phyloP scores from a whole-genome alignment of 108 stramenopile species.

The Nitzschia palea region DNA sequence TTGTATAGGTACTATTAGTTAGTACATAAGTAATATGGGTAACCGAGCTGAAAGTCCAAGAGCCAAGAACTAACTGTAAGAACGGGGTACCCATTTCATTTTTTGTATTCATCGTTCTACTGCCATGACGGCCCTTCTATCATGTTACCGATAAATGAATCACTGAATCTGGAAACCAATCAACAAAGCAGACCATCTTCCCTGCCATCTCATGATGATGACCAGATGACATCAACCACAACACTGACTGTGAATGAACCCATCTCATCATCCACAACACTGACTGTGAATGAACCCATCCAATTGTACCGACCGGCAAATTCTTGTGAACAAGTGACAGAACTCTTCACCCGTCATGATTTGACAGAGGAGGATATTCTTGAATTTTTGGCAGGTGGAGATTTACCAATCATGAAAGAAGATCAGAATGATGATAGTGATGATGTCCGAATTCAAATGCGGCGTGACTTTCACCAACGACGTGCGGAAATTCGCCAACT shows the following conservation, averaged over 20 bases:
- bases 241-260: not conserved
- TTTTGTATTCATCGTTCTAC: no score
- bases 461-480: constrained; percentile 24
- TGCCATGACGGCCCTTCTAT: no score
- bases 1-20: no score
- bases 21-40: no score
- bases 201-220: no score
- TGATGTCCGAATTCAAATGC: not conserved
- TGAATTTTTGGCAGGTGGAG: constrained; percentile 18
- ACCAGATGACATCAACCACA: not conserved
- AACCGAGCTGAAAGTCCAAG: no score
- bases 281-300: not conserved
- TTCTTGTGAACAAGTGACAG: constrained; percentile 8
- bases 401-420: not conserved
- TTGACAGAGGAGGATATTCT: constrained; percentile 31
- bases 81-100: no score
- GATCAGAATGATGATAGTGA: not conserved
- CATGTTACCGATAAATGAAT: no score
- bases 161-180: no score
- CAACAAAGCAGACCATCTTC: no score
- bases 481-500: constrained; percentile 31
- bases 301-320: constrained; percentile 18
- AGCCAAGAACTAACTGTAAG: no score
- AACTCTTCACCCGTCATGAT: constrained; percentile 12
- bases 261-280: not conserved